These are phyloP conservation scores for Trypanosoma mega DNA, from an alignment of 208 protist genomes.

Conservation along the genomic window DNA sequence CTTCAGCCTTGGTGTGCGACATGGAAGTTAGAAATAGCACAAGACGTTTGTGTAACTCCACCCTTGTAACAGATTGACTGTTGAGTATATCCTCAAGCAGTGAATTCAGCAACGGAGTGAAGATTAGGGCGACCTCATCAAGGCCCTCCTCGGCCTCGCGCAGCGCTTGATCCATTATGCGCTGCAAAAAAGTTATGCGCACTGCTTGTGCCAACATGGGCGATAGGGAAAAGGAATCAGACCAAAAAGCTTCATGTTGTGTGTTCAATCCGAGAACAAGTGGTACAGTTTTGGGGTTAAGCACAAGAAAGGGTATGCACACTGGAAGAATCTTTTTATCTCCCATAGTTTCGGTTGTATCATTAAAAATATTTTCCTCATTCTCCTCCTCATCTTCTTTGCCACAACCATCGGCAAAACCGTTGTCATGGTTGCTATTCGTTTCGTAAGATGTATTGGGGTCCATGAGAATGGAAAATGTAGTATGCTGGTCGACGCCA, in stretches of 20 bases:
- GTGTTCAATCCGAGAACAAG: slow-evolving; percentile 3
- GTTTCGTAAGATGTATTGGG: background rate
- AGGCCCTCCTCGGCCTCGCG: slow-evolving; percentile 1
- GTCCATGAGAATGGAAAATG: slow-evolving; percentile 11
- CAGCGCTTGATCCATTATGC: slow-evolving; percentile 17
- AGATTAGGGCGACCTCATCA: slow-evolving; percentile 12
- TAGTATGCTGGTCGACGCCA: slow-evolving; percentile 16
- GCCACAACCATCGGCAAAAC: background rate
- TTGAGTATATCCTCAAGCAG: slow-evolving; percentile 15
- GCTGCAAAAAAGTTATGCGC: slow-evolving; percentile 5
- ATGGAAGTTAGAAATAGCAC: background rate
- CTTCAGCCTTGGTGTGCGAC: too few relatives aligned
- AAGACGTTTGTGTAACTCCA: background rate
- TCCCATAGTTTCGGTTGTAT: too few relatives aligned
- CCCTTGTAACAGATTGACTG: background rate
- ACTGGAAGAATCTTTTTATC: background rate
- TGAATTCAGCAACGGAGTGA: slow-evolving; percentile 27
- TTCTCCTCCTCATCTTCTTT: background rate
- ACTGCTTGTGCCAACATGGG: background rate
- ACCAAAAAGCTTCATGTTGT: slow-evolving; percentile 19
- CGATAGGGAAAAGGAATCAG: background rate
- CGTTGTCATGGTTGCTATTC: background rate
- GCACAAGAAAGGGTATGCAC: slow-evolving; percentile 17
- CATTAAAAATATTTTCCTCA: background rate
- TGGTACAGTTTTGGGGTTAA: slow-evolving; percentile 16